phyloP scores from a whole-genome alignment of 140 eudicot species.

The Stevia rebaudiana region DNA sequence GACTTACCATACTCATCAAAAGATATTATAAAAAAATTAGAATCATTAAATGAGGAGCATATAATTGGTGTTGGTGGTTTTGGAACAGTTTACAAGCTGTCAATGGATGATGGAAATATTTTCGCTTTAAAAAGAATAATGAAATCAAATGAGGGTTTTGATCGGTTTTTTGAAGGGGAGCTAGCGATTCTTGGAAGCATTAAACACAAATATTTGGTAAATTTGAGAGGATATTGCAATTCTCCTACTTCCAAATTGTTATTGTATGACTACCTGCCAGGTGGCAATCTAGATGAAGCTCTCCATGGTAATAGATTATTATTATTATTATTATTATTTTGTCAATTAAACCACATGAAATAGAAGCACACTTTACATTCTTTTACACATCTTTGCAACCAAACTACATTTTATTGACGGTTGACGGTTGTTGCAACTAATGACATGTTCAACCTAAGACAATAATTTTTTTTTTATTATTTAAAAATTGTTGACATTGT shows the following conservation, averaged over 20 bases:
- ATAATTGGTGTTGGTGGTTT: constrained; percentile 90
- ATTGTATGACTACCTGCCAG: constrained; percentile 81
- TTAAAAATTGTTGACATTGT: not conserved
- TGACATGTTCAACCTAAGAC: not conserved
- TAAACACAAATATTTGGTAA: constrained; percentile 86
- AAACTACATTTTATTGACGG: not conserved
- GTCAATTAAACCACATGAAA: not conserved
- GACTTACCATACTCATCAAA: constrained; percentile 95
- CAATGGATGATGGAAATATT: constrained; percentile 91
- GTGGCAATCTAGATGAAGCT: constrained; percentile 94
- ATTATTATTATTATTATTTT: no score
- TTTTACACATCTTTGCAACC: not conserved
- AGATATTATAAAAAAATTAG: constrained; percentile 84
- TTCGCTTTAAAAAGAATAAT: constrained; percentile 89
- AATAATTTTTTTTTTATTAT: not conserved
- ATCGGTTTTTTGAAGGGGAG: constrained; percentile 87
- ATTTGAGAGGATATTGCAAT: constrained; percentile 93
- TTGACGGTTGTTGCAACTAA: not conserved
- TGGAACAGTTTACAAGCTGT: constrained; percentile 89
- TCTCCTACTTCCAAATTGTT: constrained; percentile 84
- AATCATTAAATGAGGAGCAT: constrained; percentile 75
- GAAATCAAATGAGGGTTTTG: constrained; percentile 86
- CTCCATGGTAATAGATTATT: constrained; percentile 74
- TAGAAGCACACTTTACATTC: not conserved
- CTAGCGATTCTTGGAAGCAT: constrained; percentile 96